Evolutionary conservation across 1,284 basidiomycete species (phyloP), one percentile per base, ranked within the genome.

Genomic region (Xerocomus amazonicus): DNA sequence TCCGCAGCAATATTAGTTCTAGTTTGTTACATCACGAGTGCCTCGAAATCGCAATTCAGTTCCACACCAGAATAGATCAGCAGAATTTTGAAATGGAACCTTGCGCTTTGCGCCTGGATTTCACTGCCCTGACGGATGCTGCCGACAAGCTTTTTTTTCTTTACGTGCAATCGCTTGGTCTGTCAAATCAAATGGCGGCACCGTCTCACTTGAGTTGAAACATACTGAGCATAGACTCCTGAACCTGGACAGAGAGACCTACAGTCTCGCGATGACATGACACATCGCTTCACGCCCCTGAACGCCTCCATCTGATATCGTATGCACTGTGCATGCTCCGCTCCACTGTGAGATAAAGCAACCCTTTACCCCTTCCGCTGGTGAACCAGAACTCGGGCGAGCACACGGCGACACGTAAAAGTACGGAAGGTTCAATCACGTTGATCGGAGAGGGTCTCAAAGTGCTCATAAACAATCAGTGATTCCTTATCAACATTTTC

Each of bases 331-430:
- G n/a, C 39, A 40, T 42, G 48, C 28, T 48, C 59, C 51, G 42
- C 37, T 64, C 56, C 49, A 48, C 49, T 43, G 47, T 54, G 50
- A 19, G 48, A 60, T 27, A 14, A 42, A 33, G 43, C 12, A 7
- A 35, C 23, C 17, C 26, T 14, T 42, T 45, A 37, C 17, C 17
- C 28, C 26, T 34, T 48, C 41, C 43, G 41, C 19, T 36, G 37
- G 28, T 41, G n/a, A 32, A 42, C 32, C 47, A 36, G 36, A 50
- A 12, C n/a, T 45, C 17, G 32, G 35, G 10, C 5, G 7, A 23
- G 31, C 27, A n/a, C 8, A 58, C 53, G 50, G 51, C 51, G 61
- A 45, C 32, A 31, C 28, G 34, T 23, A 45, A 6, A 39, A 33
- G 33, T 26, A 10, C n/a, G 10, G 38, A 45, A 12, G 12, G 27